These are phyloP conservation scores for Pyrenochaeta sp. DNA, from an alignment of 2,329 filamentous ascomycete species.

Conservation along the genomic window DNA sequence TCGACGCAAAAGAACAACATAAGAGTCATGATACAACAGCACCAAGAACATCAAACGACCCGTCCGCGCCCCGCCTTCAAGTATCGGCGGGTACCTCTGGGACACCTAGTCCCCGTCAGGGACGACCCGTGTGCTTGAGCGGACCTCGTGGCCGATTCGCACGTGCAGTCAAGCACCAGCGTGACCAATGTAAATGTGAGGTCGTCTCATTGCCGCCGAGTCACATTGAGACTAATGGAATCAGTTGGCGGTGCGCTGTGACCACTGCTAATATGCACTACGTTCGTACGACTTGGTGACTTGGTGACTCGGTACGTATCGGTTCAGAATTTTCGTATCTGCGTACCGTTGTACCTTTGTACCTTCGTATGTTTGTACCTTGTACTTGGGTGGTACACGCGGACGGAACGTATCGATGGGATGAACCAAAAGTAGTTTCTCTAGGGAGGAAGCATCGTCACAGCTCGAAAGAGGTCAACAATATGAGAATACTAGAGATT, in stretches of 20 bases:
- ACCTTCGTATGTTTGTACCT: not conserved
- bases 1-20: too few relatives aligned
- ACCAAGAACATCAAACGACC: too few relatives aligned
- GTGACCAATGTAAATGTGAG: constrained; percentile 11
- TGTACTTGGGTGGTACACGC: not conserved
- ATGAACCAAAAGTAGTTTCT: not conserved
- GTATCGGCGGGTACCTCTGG: too few relatives aligned
- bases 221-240: constrained; percentile 12
- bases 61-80: too few relatives aligned
- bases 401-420: not conserved
- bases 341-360: not conserved
- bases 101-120: not conserved
- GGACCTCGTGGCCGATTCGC: constrained; percentile 7
- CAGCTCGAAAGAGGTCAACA: not conserved
- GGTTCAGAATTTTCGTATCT: not conserved
- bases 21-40: too few relatives aligned
- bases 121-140: not conserved
- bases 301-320: not conserved
- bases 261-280: constrained; percentile 22
- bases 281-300: constrained; percentile 2
- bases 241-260: constrained; percentile 18
- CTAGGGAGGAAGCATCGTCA: not conserved
- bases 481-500: not conserved
- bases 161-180: constrained; percentile 5
- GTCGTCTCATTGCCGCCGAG: not conserved